Evolutionary conservation across 345 rosid genomes (phyloP).

Genomic region (Gynandropsis gynandra): DNA sequence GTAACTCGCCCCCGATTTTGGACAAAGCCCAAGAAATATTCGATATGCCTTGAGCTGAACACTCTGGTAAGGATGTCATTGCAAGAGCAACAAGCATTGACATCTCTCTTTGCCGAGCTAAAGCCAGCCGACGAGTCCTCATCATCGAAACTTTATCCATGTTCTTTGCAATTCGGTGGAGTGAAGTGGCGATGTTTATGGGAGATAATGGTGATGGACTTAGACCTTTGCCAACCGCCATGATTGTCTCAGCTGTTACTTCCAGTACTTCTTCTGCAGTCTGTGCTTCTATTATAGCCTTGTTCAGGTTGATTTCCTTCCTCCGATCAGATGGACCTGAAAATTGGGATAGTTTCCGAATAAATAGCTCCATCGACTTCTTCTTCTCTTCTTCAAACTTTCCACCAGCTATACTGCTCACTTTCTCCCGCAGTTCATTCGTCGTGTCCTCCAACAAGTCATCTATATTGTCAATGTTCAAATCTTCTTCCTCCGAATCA

Average conservation of each 20-base stretch:
- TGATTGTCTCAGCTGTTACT: constrained; percentile 56
- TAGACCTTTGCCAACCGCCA: constrained; percentile 82
- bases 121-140: constrained; percentile 56
- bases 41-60: constrained; percentile 91
- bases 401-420: constrained; percentile 56
- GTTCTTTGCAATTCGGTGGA: constrained; percentile 85
- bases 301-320: constrained; percentile 72
- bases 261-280: constrained; percentile 75
- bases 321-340: constrained; percentile 67
- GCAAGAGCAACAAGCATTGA: constrained; percentile 85
- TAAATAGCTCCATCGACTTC: constrained; percentile 54
- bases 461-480: constrained; percentile 24
- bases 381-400: constrained; percentile 66
- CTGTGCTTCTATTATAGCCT: constrained; percentile 65
- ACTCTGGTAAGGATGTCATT: constrained; percentile 72
- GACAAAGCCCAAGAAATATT: constrained; percentile 90
- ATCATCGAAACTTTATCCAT: constrained; percentile 89
- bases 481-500: constrained; percentile 34
- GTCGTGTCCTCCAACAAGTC: constrained; percentile 24
- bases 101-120: constrained; percentile 83
- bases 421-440: constrained; percentile 34
- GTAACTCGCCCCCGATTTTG: constrained; percentile 83
- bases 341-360: constrained; percentile 60
- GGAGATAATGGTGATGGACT: constrained; percentile 87
- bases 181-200: constrained; percentile 72